Base-by-base conservation (phyloP, 1,284 basidiomycete species). In the Volvariella volvacea region DNA sequence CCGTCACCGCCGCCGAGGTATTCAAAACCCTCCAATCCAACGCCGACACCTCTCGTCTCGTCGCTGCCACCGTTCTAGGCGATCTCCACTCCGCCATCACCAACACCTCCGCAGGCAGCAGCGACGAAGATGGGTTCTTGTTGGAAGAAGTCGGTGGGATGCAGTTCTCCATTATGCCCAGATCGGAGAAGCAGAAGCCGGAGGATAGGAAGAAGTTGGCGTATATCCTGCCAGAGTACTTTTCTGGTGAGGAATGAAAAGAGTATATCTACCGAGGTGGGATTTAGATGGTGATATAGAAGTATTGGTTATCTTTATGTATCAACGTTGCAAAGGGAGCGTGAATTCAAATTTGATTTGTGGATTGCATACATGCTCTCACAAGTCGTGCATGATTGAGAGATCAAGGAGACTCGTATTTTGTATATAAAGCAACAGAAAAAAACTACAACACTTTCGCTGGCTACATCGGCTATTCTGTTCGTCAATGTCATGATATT, bases 1-100 rank as follows among this genome's bases (percentile, higher is more conserved):
- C 87, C 1, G 94, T 97, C 40, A 96, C 92, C 1, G 85, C 92
- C 0, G 82, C 88, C 4, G 88, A 92, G 53, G 92, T 97, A 22
- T 75, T 94, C 71, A 88, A 90, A 64, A 92, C 87, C 0, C 78
- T 97, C 22, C 75, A 84, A 51, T 76, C 78, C 16, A 98, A 98
- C 60, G 92, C 92, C 0, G 77, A 83, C 19, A 88, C 88, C 2
- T 87, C 90, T 15, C 82, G 91, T 46, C 70, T 73, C 45, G 84
- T 88, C 30, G 78, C 88, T 0, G 83, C 78, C 1, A 76, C 78
- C 7, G 75, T 97, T 45, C 74, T 96, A 25, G 86, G 90, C 39
- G 83, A 85, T 16, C 73, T 97, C 3, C 80, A 91, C 54, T 64
- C 70, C 1, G 79, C 62, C n/a, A 49, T 67, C 19, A 50, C 52